Evolutionary conservation across 305 asterid genomes (phyloP).

Genomic region (Solanum hybrid): DNA sequence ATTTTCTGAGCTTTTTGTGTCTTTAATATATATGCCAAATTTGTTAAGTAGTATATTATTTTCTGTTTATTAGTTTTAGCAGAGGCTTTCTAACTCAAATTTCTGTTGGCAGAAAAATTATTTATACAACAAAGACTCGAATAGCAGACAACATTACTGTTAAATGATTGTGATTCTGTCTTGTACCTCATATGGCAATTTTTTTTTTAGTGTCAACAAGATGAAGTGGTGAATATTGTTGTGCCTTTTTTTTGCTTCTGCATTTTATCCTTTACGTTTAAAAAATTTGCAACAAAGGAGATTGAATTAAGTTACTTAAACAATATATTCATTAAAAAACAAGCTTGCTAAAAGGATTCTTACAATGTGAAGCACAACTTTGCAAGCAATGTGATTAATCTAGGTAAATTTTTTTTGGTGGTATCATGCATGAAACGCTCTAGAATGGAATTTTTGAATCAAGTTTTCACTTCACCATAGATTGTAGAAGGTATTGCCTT

Average conservation of each 20-base stretch:
- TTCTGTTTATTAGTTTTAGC: too few relatives aligned
- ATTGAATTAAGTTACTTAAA: background rate
- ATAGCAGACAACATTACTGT: background rate
- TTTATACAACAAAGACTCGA: background rate
- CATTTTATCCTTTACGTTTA: background rate
- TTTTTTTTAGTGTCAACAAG: background rate
- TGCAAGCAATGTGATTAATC: background rate
- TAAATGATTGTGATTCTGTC: background rate
- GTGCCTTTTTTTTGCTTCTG: background rate
- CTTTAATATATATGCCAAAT: background rate
- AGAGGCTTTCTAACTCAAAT: background rate
- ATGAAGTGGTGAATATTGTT: background rate
- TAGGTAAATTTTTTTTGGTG: background rate
- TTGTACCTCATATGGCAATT: background rate
- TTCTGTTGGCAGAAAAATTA: background rate
- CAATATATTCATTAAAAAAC: background rate
- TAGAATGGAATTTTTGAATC: background rate
- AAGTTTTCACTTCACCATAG: background rate
- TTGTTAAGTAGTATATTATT: background rate
- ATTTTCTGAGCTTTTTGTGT: background rate
- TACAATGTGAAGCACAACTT: background rate
- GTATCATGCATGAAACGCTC: background rate
- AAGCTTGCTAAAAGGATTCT: background rate
- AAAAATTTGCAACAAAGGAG: background rate
- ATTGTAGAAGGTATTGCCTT: background rate